Conservation (phyloP, 305 asterid genomes). For the Fraxinus velutina region DNA sequence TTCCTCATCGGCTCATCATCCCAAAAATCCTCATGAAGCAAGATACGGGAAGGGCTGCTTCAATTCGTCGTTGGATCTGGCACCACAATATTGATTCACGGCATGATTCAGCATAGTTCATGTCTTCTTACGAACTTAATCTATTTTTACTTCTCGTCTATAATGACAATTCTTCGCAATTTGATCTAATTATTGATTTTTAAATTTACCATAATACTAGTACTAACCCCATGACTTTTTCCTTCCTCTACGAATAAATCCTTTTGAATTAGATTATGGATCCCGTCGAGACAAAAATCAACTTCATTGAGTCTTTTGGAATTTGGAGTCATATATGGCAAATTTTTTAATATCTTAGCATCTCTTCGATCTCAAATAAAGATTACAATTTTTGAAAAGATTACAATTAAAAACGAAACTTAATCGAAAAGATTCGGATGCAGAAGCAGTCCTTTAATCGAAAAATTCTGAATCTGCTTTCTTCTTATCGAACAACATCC, state of each 20-base stretch:
- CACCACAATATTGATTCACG: background rate
- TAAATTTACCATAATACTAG: background rate
- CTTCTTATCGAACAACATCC: conserved; percentile 42
- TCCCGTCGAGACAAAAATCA: background rate
- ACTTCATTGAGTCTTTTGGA: background rate
- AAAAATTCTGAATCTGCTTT: conserved; percentile 30
- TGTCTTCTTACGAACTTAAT: no score
- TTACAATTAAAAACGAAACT: background rate
- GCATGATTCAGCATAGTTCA: background rate
- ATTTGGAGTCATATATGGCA: background rate
- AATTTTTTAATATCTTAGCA: background rate
- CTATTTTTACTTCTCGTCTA: background rate
- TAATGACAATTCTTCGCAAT: background rate
- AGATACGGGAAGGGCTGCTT: background rate
- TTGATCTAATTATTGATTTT: background rate
- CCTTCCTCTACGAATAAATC: background rate
- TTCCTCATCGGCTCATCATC: no score
- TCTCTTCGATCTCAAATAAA: background rate
- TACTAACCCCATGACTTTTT: background rate
- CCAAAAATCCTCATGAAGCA: background rate
- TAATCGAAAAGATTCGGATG: conserved; percentile 45
- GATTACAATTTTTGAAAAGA: background rate
- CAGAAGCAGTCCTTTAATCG: conserved; percentile 50
- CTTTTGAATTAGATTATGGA: background rate
- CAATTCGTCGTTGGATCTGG: background rate